A percentile compares a stretch with the other conserved stretches of the same genome.
phyloP scores from a whole-genome alignment of 225 moss, liverwort and hornwort species.

The Physcomitrium patens region DNA sequence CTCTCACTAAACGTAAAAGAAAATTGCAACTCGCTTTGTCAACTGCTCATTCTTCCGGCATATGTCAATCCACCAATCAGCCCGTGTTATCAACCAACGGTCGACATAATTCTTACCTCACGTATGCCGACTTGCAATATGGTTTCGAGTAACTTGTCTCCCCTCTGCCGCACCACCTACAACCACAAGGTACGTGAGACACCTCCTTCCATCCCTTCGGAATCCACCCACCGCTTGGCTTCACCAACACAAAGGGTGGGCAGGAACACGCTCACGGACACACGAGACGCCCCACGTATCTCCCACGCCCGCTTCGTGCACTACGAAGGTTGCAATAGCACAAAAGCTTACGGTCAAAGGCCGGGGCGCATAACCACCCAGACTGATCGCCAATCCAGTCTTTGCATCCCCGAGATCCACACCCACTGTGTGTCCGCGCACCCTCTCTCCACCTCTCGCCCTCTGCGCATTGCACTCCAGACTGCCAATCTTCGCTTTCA shows the following conservation, averaged over 20 bases:
- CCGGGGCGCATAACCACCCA: conserved; percentile 85
- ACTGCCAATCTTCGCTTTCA: conserved; percentile 56
- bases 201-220: background rate
- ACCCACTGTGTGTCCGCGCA: conserved; percentile 66
- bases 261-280: background rate
- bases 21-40: too few species aligned
- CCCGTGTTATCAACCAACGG: background rate
- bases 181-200: conserved; percentile 18
- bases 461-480: conserved; percentile 75
- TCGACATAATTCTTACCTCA: conserved; percentile 52
- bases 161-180: conserved; percentile 81
- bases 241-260: background rate
- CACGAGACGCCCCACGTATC: background rate
- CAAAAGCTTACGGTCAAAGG: conserved; percentile 68
- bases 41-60: background rate
- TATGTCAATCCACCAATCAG: background rate
- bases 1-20: too few species aligned
- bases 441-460: conserved; percentile 49
- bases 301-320: background rate
- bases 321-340: conserved; percentile 14
- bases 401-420: conserved; percentile 87
- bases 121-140: conserved; percentile 65
- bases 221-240: background rate
- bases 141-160: conserved; percentile 80
- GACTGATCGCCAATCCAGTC: conserved; percentile 88